phyloP scores from a whole-genome alignment of 148 eudicot species.

The Camellia japonica region DNA sequence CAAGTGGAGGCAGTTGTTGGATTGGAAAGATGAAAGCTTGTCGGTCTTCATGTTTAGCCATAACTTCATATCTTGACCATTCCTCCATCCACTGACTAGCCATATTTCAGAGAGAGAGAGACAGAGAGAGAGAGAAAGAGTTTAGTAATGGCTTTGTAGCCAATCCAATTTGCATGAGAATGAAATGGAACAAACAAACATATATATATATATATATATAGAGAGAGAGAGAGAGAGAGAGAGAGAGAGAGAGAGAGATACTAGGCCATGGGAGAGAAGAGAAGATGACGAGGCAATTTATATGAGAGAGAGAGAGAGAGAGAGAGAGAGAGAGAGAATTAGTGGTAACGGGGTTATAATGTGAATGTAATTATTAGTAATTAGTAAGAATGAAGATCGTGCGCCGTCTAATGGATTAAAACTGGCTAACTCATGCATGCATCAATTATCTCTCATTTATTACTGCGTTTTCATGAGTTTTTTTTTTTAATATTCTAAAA shows the following conservation, averaged over 20 bases:
- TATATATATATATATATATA: not conserved
- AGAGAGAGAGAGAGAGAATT: no score
- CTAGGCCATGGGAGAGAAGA: slow-evolving; percentile 9
- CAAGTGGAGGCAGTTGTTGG: slow-evolving; percentile 18
- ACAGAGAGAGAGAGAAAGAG: slow-evolving; percentile 11
- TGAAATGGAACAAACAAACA: not conserved
- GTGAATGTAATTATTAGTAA: slow-evolving; percentile 22
- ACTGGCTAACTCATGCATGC: slow-evolving; percentile 14
- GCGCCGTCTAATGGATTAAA: slow-evolving; percentile 23
- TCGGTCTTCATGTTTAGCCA: slow-evolving; percentile 3
- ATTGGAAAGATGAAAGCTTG: no score
- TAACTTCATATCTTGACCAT: slow-evolving; percentile 23
- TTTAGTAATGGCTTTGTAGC: not conserved
- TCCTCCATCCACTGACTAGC: slow-evolving; percentile 7
- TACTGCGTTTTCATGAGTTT: not conserved
- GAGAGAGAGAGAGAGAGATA: not conserved
- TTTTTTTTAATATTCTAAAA: no score
- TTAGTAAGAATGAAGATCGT: slow-evolving; percentile 20
- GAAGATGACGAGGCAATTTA: slow-evolving; percentile 13
- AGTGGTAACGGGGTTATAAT: no score
- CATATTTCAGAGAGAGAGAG: slow-evolving; percentile 17
- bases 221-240: not conserved
- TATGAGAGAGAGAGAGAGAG: not conserved
- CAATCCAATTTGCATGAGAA: slow-evolving; percentile 7
- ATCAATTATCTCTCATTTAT: not conserved